Conservation (phyloP, 2,329 filamentous ascomycete species). For the Byssochlamys sp. region DNA sequence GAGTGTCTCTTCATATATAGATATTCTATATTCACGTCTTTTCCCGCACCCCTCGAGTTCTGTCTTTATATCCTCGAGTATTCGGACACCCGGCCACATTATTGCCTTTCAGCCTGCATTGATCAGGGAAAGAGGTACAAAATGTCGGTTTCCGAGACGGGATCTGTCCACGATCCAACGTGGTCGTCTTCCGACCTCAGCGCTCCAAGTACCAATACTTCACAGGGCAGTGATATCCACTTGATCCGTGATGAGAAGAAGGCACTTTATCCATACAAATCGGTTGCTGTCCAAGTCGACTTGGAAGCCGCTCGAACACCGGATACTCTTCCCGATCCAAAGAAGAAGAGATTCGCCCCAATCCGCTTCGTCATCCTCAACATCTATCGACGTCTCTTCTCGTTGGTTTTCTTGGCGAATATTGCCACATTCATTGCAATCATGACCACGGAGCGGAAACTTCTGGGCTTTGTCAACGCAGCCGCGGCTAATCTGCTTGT, state of each 20-base stretch:
- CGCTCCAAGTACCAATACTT: neutral
- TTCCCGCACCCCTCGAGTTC: neutral
- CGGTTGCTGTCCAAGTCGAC: constrained; percentile 9
- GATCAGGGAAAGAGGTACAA: neutral
- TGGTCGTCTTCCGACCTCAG: neutral
- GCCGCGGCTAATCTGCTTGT: constrained; percentile 38
- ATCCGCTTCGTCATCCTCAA: constrained; percentile 29
- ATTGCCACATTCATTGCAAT: constrained; percentile 27
- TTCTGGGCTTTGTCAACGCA: constrained; percentile 34
- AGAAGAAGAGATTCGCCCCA: constrained; percentile 17
- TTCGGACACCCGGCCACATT: neutral
- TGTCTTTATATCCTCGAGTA: neutral
- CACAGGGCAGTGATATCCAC: neutral
- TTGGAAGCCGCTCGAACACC: constrained; percentile 13
- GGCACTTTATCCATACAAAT: neutral
- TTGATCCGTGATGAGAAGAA: neutral
- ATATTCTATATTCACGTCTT: neutral
- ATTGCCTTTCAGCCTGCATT: neutral
- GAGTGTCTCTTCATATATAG: neutral
- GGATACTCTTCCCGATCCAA: constrained; percentile 11
- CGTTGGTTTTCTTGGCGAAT: constrained; percentile 32
- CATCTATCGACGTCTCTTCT: constrained; percentile 36
- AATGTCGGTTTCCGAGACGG: neutral
- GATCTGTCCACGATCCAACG: neutral
- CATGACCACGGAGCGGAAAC: constrained; percentile 25